phyloP scores from a whole-genome alignment of 73 alveolate genomes.

The Stentor coeruleus region DNA sequence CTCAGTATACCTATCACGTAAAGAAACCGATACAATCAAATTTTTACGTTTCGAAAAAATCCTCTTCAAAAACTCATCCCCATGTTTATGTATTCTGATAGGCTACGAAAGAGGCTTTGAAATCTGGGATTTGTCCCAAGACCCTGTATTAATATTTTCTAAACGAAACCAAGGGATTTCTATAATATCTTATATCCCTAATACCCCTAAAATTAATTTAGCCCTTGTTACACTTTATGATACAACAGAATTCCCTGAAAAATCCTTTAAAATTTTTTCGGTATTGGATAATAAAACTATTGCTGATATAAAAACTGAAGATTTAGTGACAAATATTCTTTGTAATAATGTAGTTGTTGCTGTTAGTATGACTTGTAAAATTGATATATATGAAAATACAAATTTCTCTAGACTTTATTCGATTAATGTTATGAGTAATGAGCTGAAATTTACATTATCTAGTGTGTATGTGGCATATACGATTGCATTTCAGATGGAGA shows the following conservation, averaged over 20 bases:
- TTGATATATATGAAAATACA: neutral
- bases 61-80: neutral
- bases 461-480: neutral
- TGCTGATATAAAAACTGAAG: neutral
- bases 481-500: neutral
- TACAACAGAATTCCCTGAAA: neutral
- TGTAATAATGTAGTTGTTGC: neutral
- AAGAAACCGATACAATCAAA: neutral
- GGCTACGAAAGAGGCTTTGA: constrained; percentile 15
- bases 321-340: neutral
- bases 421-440: neutral
- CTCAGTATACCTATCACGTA: neutral
- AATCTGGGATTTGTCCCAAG: neutral
- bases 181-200: neutral
- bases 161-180: constrained; percentile 12
- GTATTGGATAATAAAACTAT: neutral
- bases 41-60: neutral
- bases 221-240: neutral
- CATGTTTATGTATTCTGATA: neutral
- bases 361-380: neutral
- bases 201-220: neutral
- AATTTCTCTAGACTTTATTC: neutral
- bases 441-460: neutral
- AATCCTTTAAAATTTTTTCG: neutral
- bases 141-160: neutral